Base-by-base conservation (phyloP, 2,329 filamentous ascomycete genomes). In the Neurospora crassa region DNA sequence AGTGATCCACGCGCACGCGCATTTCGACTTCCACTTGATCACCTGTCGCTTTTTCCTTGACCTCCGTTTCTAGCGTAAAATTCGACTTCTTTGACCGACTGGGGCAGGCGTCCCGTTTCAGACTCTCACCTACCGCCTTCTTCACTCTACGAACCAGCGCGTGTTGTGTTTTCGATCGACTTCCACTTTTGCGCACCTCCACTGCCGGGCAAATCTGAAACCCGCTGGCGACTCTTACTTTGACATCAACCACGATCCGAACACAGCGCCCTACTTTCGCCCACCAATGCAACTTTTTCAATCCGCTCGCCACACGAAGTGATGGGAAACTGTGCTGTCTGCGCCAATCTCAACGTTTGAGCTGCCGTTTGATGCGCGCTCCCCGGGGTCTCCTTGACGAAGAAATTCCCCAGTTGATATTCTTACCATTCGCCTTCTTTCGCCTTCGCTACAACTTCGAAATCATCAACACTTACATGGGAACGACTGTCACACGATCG, bases 241-340 rank as follows among this genome's bases (percentile, higher is more conserved):
- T 63, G 53, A 34, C 53, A 63, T 63, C 53, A 63, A 63, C 53
- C 10, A 59, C 53, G 53, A 59, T 59, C 53, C 24, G 24, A 34
- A 37, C 29, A 63, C 53, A 24, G 53, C 29, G 53, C 53, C 29
- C 14, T 63, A 37, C 29, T 29, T 63, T 34, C 8, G 29, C 53
- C 53, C 29, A 63, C 53, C 53, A 37, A 16, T 16, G 53, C 53
- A 63, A 11, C 53, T 63, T 63, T 63, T 63, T 63, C 29, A 63
- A 37, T n/a, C 53, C 29, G 34, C 24, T 37, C 16, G 53, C 53
- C 53, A 63, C 29, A 24, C 34, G 67, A 47, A 72, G 70, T 70
- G 29, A 74, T 74, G 71, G 69, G 70, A 40, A 70, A 41, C 69
- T 69, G 73, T 59, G 24, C 67, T 47, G 68, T 68, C 63, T 53